Conservation (phyloP, 2,329 filamentous ascomycete species). For the Epichloe uncinata region DNA sequence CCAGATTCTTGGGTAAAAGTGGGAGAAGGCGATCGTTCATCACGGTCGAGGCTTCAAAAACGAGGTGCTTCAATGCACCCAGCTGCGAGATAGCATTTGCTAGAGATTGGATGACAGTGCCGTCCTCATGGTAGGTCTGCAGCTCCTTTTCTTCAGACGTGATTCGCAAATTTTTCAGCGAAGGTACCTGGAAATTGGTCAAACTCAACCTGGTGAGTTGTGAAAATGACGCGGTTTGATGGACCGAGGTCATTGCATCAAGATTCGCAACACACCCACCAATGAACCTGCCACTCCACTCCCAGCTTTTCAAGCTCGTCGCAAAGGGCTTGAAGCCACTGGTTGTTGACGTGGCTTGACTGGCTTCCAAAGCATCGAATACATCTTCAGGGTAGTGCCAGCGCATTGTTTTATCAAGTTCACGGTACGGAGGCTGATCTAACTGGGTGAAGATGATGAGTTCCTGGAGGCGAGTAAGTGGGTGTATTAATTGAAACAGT, state of each 20-base stretch:
- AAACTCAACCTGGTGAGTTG: slow-evolving; percentile 43
- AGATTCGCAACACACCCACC: slow-evolving; percentile 31
- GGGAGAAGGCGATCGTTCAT: slow-evolving; percentile 56
- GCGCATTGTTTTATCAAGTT: slow-evolving; percentile 40
- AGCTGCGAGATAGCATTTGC: slow-evolving; percentile 30
- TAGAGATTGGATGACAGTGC: slow-evolving; percentile 26
- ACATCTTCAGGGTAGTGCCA: slow-evolving; percentile 59
- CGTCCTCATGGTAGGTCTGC: slow-evolving; percentile 25
- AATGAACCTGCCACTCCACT: slow-evolving; percentile 45
- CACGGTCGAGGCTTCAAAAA: slow-evolving; percentile 62
- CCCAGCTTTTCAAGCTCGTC: slow-evolving; percentile 39
- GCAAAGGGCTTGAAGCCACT: slow-evolving; percentile 18
- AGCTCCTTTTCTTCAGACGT: slow-evolving; percentile 19
- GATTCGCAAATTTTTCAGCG: slow-evolving; percentile 25
- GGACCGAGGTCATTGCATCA: slow-evolving; percentile 36
- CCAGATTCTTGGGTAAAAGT: slow-evolving; percentile 51
- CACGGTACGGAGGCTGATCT: slow-evolving; percentile 54
- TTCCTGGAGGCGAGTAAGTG: slow-evolving; percentile 52
- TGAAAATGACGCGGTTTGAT: slow-evolving; percentile 42
- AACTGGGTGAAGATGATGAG: slow-evolving; percentile 59
- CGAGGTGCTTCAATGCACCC: slow-evolving; percentile 49
- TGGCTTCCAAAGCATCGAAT: slow-evolving; percentile 47
- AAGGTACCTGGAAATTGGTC: slow-evolving; percentile 49
- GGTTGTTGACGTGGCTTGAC: slow-evolving; percentile 26
- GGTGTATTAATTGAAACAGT: slow-evolving; percentile 41